Conservation (phyloP, 805 yeast genomes). For the Candida silvicultrix region DNA sequence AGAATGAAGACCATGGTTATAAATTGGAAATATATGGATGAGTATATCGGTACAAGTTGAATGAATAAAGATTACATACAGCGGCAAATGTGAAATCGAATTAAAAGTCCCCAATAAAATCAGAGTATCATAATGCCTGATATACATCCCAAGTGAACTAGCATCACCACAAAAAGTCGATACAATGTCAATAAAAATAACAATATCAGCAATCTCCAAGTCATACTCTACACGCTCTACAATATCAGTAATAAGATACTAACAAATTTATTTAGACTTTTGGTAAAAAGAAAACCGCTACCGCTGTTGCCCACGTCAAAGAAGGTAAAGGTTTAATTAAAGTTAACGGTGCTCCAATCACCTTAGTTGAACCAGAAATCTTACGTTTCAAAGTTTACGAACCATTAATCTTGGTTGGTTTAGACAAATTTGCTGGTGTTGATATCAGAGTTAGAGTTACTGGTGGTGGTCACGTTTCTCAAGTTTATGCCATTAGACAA, state of each 20-base stretch:
- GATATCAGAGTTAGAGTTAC: conserved; percentile 99
- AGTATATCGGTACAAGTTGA: too few species aligned
- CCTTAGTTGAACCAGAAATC: conserved; percentile 98
- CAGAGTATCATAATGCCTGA: too few species aligned
- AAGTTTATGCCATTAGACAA: conserved; percentile 99
- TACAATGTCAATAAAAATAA: too few species aligned
- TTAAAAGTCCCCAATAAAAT: too few species aligned
- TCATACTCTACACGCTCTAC: neutral
- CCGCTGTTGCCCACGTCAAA: conserved; percentile 99
- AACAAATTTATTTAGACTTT: conserved; percentile 63
- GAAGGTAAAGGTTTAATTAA: conserved; percentile 99
- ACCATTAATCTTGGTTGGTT: conserved; percentile 96
- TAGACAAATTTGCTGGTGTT: conserved; percentile 96
- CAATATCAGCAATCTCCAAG: too few species aligned
- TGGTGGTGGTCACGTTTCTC: conserved; percentile 99
- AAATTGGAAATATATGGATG: too few species aligned
- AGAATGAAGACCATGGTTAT: too few species aligned
- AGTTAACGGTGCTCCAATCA: conserved; percentile 99
- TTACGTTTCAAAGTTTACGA: conserved; percentile 99
- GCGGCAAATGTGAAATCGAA: too few species aligned
- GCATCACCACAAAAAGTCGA: too few species aligned
- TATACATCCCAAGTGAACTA: too few species aligned
- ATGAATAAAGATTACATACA: too few species aligned
- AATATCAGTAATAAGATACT: conserved; percentile 13
- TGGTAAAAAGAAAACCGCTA: conserved; percentile 99